Evolutionary conservation across 495 filamentous ascomycete species (phyloP).

Genomic region (Parmelia sp.): DNA sequence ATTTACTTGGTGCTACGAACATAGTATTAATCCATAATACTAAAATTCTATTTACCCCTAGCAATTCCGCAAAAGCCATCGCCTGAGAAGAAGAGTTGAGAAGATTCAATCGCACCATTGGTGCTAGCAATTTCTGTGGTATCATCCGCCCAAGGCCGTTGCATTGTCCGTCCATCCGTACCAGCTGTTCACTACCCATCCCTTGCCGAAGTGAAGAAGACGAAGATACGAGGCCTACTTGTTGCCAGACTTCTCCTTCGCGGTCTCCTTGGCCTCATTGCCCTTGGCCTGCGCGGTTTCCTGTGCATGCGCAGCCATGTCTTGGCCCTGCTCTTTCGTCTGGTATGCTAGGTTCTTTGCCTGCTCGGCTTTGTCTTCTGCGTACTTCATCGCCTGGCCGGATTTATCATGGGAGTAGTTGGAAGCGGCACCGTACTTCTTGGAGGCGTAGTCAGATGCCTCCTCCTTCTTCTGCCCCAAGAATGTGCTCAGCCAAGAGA

Average conservation of each 20-base stretch:
- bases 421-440: constrained; percentile 41
- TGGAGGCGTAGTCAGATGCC: constrained; percentile 48
- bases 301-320: constrained; percentile 13
- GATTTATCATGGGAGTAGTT: constrained; percentile 16
- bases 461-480: constrained; percentile 57
- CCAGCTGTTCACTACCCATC: not conserved
- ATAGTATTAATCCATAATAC: not conserved
- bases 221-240: not conserved
- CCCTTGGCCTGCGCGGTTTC: constrained; percentile 9
- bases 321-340: constrained; percentile 6
- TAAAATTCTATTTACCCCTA: constrained; percentile 13
- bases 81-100: not conserved
- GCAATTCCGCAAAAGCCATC: constrained; percentile 1
- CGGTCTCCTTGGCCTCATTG: constrained; percentile 10
- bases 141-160: constrained; percentile 2
- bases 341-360: constrained; percentile 3
- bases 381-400: constrained; percentile 11
- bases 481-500: constrained; percentile 51
- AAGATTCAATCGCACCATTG: not conserved
- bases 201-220: not conserved
- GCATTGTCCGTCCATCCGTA: not conserved
- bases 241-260: constrained; percentile 18
- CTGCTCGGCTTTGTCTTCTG: constrained; percentile 19
- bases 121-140: not conserved
- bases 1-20: not conserved